phyloP scores from a whole-genome alignment of 371 early-diverging fungal genomes.

The Rhizopus delemar region DNA sequence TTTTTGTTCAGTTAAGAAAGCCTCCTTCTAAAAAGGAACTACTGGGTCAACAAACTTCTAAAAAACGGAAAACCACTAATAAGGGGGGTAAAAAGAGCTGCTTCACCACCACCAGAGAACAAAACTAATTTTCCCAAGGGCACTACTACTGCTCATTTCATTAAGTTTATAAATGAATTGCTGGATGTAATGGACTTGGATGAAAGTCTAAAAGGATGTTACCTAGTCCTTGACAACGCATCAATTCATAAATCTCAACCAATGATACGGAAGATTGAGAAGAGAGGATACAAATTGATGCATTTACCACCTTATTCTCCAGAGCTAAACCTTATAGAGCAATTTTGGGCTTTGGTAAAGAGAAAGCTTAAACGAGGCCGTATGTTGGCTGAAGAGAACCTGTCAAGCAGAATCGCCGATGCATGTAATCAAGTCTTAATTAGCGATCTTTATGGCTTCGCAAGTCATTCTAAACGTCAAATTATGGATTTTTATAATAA shows the following conservation, averaged over 20 bases:
- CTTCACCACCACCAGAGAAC: constrained; percentile 5
- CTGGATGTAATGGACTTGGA: constrained; percentile 19
- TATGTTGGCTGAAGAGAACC: constrained; percentile 21
- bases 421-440: constrained; percentile 23
- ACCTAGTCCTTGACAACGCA: constrained; percentile 13
- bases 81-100: constrained; percentile 12
- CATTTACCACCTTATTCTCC: constrained; percentile 16
- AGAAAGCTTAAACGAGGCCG: constrained; percentile 13
- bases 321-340: constrained; percentile 17
- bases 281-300: constrained; percentile 18
- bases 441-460: constrained; percentile 19
- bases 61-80: constrained; percentile 12
- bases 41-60: constrained; percentile 8
- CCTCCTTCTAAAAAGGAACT: constrained; percentile 13
- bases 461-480: constrained; percentile 17
- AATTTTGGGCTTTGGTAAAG: constrained; percentile 16
- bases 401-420: constrained; percentile 19
- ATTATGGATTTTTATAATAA: constrained; percentile 17
- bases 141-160: constrained; percentile 12
- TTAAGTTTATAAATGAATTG: constrained; percentile 14
- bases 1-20: constrained; percentile 13
- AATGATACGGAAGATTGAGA: constrained; percentile 12
- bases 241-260: constrained; percentile 16
- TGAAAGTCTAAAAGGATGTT: constrained; percentile 16
- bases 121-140: constrained; percentile 12